Base-by-base conservation (phyloP, 352 stramenopile genomes). In the Phytophthora palmivora region DNA sequence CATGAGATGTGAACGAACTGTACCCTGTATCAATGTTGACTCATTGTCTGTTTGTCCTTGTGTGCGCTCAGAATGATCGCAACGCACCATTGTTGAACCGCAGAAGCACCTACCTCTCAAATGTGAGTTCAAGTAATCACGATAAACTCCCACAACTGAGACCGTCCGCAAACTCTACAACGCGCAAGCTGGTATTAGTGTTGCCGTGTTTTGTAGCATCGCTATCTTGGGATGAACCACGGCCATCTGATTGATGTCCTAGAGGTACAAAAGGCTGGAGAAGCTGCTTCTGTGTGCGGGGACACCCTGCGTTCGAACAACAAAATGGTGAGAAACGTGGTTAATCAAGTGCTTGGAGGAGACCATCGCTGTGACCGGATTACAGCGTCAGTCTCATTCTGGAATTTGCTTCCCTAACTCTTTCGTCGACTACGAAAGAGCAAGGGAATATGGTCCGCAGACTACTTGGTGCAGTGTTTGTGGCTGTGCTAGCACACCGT, bases 221-320 rank as follows among this genome's bases (percentile, higher is more conserved):
- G n/a, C n/a, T 49, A 54, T 50, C 32, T 54, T 54, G 34, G 34
- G 57, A 58, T 54, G 38, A 30, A 59, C 21, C 34, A 34, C 44
- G n/a, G 24, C n/a, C n/a, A n/a, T n/a, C n/a, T n/a, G n/a, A n/a
- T n/a, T n/a, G n/a, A n/a, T n/a, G n/a, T n/a, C n/a, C n/a, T n/a
- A n/a, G n/a, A 47, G 18, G 46, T 41, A 24, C 37, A 63, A 45
- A 63, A 63, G 45, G n/a, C 28, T 45, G 37, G 24, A 33, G 18
- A 45, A 14, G 33, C 30, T 43, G 48, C n/a, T 45, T 45, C 7
- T 57, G 34, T 45, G 38, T 21, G 14, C 43, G n/a, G n/a, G n/a
- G n/a, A n/a, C n/a, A n/a, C n/a, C n/a, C 8, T 47, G 44, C 49
- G 49, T 67, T 67, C 48, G 56, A 58, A 64, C 56, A 64, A 64